Evolutionary conservation across 2,329 filamentous ascomycete genomes (phyloP).

Genomic region (Macrophomina pseudophaseolina): DNA sequence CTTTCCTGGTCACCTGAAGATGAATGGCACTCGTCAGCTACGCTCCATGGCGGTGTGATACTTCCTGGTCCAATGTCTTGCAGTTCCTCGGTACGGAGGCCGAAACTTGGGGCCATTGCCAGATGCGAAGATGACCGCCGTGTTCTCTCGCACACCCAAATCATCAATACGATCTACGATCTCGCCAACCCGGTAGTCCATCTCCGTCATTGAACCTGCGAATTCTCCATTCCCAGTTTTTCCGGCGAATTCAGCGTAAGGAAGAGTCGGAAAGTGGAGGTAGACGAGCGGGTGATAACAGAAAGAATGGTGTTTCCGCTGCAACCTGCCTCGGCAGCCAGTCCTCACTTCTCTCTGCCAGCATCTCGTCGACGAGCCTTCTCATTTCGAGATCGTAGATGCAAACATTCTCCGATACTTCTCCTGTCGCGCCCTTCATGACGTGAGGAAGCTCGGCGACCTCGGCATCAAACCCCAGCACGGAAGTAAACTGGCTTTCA

Average conservation of each 20-base stretch:
- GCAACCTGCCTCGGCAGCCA: slow-evolving; percentile 18
- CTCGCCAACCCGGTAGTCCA: slow-evolving; percentile 5
- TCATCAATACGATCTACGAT: not conserved
- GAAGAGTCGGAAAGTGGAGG: slow-evolving; percentile 23
- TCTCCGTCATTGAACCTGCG: slow-evolving; percentile 6
- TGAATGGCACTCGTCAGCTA: not conserved
- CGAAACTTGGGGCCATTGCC: slow-evolving; percentile 9
- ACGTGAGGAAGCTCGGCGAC: slow-evolving; percentile 43
- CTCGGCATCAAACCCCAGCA: slow-evolving; percentile 40
- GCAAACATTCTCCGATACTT: slow-evolving; percentile 38
- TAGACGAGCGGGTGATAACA: slow-evolving; percentile 27
- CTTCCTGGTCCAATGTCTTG: not conserved
- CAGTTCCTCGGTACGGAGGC: slow-evolving; percentile 1
- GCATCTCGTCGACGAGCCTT: slow-evolving; percentile 40
- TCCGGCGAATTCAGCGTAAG: not conserved
- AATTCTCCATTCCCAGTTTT: slow-evolving; percentile 2
- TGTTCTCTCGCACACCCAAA: not conserved
- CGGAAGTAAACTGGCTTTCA: slow-evolving; percentile 44
- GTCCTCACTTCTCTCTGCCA: slow-evolving; percentile 40
- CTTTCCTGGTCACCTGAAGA: slow-evolving; percentile 5
- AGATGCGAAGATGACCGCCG: slow-evolving; percentile 2
- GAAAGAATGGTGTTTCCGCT: slow-evolving; percentile 15
- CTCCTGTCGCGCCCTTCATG: slow-evolving; percentile 38
- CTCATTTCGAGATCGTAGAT: slow-evolving; percentile 42
- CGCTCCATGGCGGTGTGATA: slow-evolving; percentile 10